Conservation (phyloP, 495 filamentous ascomycete genomes). For the Xylaria telfairii region DNA sequence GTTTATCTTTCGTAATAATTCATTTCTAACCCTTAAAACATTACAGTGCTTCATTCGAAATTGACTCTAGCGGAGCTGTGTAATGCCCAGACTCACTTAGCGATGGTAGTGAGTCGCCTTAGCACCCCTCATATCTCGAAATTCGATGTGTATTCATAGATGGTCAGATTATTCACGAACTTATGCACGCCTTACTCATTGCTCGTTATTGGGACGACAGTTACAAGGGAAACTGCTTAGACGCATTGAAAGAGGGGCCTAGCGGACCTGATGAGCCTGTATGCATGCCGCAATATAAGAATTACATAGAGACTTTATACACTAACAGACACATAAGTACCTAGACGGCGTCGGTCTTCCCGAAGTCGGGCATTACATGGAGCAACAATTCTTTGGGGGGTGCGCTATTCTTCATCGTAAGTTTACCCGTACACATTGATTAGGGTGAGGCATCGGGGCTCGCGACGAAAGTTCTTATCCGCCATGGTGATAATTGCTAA, state of each 20-base stretch:
- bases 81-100: background rate
- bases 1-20: background rate
- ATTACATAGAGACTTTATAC: background rate
- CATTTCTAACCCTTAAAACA: background rate
- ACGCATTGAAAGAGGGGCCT: background rate
- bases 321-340: conserved; percentile 1
- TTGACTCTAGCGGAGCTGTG: background rate
- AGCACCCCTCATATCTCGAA: background rate
- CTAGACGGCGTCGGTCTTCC: background rate
- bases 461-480: background rate
- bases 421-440: too few species aligned
- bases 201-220: background rate
- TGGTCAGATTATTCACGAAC: conserved; percentile 1
- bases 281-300: background rate
- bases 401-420: background rate
- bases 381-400: background rate
- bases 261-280: background rate
- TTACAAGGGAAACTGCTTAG: background rate
- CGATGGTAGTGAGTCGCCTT: background rate
- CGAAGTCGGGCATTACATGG: conserved; percentile 8
- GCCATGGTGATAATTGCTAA: background rate
- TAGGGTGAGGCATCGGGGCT: background rate
- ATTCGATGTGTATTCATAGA: background rate
- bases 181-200: background rate
- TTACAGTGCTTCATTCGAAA: background rate